Conservation (phyloP, 2,329 filamentous ascomycete species). For the Neonectria neomacrospora region DNA sequence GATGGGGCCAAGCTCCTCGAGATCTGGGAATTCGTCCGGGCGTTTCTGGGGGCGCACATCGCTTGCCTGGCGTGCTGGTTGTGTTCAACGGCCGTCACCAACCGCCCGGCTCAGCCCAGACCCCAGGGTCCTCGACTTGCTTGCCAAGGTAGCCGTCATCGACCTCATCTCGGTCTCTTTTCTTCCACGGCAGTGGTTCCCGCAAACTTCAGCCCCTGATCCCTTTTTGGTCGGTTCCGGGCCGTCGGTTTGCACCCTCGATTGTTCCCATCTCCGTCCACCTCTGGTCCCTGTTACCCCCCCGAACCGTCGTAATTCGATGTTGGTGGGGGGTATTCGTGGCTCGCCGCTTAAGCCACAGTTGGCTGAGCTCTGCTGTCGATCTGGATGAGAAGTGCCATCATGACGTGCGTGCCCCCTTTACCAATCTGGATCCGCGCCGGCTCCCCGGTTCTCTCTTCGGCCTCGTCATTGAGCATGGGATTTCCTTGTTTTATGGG, state of each 20-base stretch:
- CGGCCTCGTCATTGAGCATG: conserved; percentile 27
- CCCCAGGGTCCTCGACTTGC: conserved; percentile 16
- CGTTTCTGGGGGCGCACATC: conserved; percentile 14
- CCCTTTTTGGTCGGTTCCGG: conserved; percentile 39
- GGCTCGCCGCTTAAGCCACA: conserved; percentile 37
- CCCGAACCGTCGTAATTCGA: conserved; percentile 28
- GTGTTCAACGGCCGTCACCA: conserved; percentile 31
- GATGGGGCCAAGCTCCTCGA: conserved; percentile 14
- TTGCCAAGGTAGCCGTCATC: conserved; percentile 31
- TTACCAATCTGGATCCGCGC: conserved; percentile 40
- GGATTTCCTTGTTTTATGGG: conserved; percentile 39
- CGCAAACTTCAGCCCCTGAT: conserved; percentile 29
- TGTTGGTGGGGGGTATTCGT: conserved; percentile 34
- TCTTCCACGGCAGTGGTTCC: conserved; percentile 27
- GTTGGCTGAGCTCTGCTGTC: conserved; percentile 36
- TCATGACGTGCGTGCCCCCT: conserved; percentile 42
- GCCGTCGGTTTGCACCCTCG: conserved; percentile 37
- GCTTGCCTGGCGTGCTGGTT: conserved; percentile 21
- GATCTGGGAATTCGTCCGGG: conserved; percentile 23
- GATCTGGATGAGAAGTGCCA: conserved; percentile 35
- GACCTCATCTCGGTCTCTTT: conserved; percentile 39
- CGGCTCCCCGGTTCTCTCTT: conserved; percentile 36
- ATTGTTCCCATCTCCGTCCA: conserved; percentile 37
- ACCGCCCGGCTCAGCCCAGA: conserved; percentile 31
- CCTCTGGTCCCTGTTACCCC: conserved; percentile 21